Evolutionary conservation across 345 rosid species (phyloP).

Genomic region (Orychophragmus violaceus): DNA sequence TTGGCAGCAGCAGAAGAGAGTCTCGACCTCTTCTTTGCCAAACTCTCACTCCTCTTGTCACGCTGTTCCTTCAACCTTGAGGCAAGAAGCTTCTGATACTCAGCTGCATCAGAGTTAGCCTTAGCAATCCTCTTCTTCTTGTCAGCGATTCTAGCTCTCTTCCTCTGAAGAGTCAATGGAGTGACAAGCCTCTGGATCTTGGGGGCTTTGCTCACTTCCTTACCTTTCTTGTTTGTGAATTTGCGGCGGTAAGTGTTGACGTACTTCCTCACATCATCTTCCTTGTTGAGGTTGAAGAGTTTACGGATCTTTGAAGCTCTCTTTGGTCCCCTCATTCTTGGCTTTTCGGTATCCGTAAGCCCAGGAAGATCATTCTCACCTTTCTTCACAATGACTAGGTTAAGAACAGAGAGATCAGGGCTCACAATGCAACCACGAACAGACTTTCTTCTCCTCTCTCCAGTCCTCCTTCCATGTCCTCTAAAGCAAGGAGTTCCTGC

Average conservation of each 20-base stretch:
- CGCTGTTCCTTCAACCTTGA: conserved; percentile 72
- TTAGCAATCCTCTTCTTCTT: conserved; percentile 80
- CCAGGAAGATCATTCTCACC: conserved; percentile 83
- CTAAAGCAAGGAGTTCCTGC: conserved; percentile 78
- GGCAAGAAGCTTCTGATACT: conserved; percentile 81
- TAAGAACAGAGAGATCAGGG: conserved; percentile 68
- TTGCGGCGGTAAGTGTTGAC: conserved; percentile 82
- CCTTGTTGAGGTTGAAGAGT: conserved; percentile 65
- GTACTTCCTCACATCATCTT: conserved; percentile 72
- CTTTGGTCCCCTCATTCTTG: conserved; percentile 84
- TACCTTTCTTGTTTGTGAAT: conserved; percentile 57
- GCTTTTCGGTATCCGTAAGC: conserved; percentile 62
- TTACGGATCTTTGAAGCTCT: conserved; percentile 79
- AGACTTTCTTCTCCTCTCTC: conserved; percentile 79
- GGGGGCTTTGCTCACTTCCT: conserved; percentile 78
- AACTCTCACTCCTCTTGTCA: conserved; percentile 72
- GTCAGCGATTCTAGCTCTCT: conserved; percentile 59
- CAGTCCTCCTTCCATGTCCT: conserved; percentile 67
- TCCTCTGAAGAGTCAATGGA: conserved; percentile 78
- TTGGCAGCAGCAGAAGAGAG: conserved; percentile 76
- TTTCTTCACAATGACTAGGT: conserved; percentile 74
- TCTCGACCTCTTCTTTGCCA: conserved; percentile 83
- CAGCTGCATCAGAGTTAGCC: conserved; percentile 83
- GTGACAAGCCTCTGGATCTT: conserved; percentile 85
- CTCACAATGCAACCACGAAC: conserved; percentile 85